Base-by-base conservation (phyloP, 345 rosid genomes). In the Salix caprea region DNA sequence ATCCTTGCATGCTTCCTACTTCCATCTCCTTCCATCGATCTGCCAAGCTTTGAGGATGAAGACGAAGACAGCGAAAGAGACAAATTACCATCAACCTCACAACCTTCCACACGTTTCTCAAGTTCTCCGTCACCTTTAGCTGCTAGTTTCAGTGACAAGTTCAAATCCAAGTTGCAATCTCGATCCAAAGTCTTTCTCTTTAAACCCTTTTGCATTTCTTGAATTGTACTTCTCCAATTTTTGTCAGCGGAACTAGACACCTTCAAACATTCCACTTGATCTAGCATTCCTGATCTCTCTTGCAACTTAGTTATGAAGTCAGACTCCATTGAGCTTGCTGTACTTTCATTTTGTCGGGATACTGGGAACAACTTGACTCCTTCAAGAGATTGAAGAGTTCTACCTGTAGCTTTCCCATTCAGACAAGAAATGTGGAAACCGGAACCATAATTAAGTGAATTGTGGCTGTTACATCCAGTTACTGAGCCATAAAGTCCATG, bases 11-110 rank as follows among this genome's bases (percentile, higher is more conserved):
- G 69, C 85, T 83, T 84, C 65, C 83, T 74, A 66, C 72, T 79
- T 66, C 76, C 79, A 71, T 78, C 77, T 79, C 65, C 76, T 74
- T 79, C 81, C 79, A 79, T 79, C 83, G 78, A 79, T 77, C 77
- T 72, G 44, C 68, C 82, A 46, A 52, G 81, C 86, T 85, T 90
- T 42, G 91, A 81, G 48, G 84, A 81, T 30, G 88, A 81, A 21
- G 88, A 78, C 1, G 92, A 85, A 71, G 89, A 86, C 83, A 90
- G 76, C 67, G 98, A 89, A 77, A 90, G 97, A 72, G 89, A 86
- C 88, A 94, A 88, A 80, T 46, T 80, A 72, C 87, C 77, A 60
- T 70, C 70, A 71, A 65, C 72, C 71, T 72, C 79, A 60, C 73
- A 76, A 60, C 58, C 72, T n/a, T 34, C 75, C 67, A 73, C 77